phyloP scores from a whole-genome alignment of 805 yeast species.

The Hanseniaspora vineae region DNA sequence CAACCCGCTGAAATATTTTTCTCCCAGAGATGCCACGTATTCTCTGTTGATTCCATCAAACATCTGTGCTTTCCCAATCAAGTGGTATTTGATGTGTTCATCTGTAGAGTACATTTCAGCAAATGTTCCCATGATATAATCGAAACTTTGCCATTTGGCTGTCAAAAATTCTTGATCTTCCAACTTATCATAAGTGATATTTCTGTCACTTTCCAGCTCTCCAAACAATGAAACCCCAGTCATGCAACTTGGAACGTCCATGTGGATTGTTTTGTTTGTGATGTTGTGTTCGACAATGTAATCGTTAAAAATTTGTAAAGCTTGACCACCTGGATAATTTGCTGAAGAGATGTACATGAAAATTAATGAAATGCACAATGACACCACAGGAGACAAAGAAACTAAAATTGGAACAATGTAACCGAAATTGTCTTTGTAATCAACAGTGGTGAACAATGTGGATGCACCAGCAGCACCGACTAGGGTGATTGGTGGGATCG shows the following conservation, averaged over 20 bases:
- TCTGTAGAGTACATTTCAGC: conserved; percentile 14
- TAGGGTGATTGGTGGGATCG: conserved; percentile 54
- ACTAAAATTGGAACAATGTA: conserved; percentile 21
- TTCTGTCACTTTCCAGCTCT: conserved; percentile 32
- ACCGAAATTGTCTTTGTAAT: conserved; percentile 10
- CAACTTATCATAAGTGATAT: conserved; percentile 57
- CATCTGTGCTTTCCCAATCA: conserved; percentile 26
- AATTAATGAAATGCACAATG: conserved; percentile 30
- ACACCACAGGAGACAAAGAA: conserved; percentile 22
- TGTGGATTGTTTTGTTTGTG: conserved; percentile 37
- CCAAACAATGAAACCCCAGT: conserved; percentile 74
- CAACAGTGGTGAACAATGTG: conserved; percentile 24
- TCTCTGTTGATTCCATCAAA: conserved; percentile 29
- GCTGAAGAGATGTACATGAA: conserved; percentile 52
- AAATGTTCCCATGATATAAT: conserved; percentile 35
- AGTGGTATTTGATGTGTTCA: conserved; percentile 30
- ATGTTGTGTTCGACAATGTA: conserved; percentile 20
- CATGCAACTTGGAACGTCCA: conserved; percentile 77
- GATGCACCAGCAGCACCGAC: conserved; percentile 52
- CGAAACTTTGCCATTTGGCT: conserved; percentile 34
- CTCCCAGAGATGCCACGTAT: conserved; percentile 9
- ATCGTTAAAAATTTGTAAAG: conserved; percentile 42
- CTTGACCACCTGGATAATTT: conserved; percentile 87
- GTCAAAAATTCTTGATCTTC: conserved; percentile 35
- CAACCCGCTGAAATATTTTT: conserved; percentile 10